These are phyloP conservation scores for Sabuloglossum arenarium DNA, from an alignment of 495 filamentous ascomycete species.

Conservation along the genomic window DNA sequence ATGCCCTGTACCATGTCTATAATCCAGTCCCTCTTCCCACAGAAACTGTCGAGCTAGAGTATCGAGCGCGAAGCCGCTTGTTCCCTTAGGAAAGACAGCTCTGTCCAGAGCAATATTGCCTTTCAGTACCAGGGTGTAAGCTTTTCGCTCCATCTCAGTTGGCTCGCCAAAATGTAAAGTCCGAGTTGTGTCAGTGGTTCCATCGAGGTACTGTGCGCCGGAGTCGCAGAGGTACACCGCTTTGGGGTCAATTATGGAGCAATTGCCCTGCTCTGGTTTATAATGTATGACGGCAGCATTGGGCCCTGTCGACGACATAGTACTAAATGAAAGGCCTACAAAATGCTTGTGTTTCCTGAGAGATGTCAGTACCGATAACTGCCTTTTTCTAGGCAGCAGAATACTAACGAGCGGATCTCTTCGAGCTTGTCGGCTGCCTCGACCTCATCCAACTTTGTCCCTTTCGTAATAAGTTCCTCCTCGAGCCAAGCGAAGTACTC, in stretches of 20 bases:
- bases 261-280: conserved; percentile 68
- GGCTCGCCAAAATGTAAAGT: conserved; percentile 85
- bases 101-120: conserved; percentile 84
- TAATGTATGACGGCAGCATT: conserved; percentile 98
- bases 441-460: conserved; percentile 64
- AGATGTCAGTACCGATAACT: not conserved
- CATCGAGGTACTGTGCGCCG: conserved; percentile 85
- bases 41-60: conserved; percentile 74
- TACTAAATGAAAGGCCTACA: conserved; percentile 83
- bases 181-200: conserved; percentile 89
- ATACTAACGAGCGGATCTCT: conserved; percentile 36
- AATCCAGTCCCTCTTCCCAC: conserved; percentile 86
- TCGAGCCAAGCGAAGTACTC: conserved; percentile 97
- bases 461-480: conserved; percentile 57
- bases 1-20: conserved; percentile 91
- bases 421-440: conserved; percentile 82
- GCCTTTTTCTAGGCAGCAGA: not conserved
- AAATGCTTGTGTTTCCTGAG: conserved; percentile 49
- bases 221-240: conserved; percentile 93
- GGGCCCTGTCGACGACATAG: conserved; percentile 84
- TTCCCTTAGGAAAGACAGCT: conserved; percentile 84
- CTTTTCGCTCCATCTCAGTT: conserved; percentile 64
- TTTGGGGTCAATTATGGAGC: conserved; percentile 67
- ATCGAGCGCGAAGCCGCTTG: conserved; percentile 82
- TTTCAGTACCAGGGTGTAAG: conserved; percentile 91